A percentile compares a stretch with the other conserved stretches of the same genome.
Conservation (phyloP, 2,329 filamentous ascomycete species). For the Chalara sp. region DNA sequence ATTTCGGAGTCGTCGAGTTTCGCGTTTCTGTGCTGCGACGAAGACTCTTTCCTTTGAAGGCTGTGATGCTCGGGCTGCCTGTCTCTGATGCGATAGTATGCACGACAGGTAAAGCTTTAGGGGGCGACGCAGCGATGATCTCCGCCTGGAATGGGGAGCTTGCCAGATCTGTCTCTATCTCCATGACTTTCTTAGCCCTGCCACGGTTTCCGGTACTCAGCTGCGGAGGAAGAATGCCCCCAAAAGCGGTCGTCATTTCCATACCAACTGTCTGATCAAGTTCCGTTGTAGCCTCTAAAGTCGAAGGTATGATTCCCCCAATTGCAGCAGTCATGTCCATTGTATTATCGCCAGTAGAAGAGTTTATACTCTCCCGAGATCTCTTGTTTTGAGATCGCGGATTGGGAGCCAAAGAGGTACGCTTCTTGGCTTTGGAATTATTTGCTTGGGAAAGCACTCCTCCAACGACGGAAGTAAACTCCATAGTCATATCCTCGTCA, state of each 20-base stretch:
- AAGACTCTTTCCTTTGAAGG: slow-evolving; percentile 42
- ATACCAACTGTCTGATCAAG: slow-evolving; percentile 42
- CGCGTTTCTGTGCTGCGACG: slow-evolving; percentile 40
- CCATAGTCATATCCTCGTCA: slow-evolving; percentile 73
- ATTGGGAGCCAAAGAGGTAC: slow-evolving; percentile 12
- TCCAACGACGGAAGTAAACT: slow-evolving; percentile 62
- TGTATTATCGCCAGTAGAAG: slow-evolving; percentile 23
- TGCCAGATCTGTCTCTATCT: slow-evolving; percentile 45
- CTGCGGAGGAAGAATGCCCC: slow-evolving; percentile 42
- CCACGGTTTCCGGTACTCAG: slow-evolving; percentile 33
- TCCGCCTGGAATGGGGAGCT: slow-evolving; percentile 37
- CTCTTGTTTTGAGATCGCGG: slow-evolving; percentile 7
- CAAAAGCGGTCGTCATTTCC: slow-evolving; percentile 57
- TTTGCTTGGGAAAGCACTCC: slow-evolving; percentile 37
- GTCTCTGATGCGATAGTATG: slow-evolving; percentile 37
- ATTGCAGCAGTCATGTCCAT: slow-evolving; percentile 48
- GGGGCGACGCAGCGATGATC: slow-evolving; percentile 29
- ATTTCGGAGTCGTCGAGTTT: slow-evolving; percentile 35
- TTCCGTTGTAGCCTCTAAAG: slow-evolving; percentile 26
- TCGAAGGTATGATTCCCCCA: slow-evolving; percentile 34
- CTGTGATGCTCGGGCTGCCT: slow-evolving; percentile 49
- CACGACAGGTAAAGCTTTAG: slow-evolving; percentile 26
- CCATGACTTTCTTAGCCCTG: slow-evolving; percentile 50
- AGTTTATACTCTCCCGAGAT: slow-evolving; percentile 30
- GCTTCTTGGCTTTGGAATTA: slow-evolving; percentile 21